Evolutionary conservation across 352 stramenopile genomes (phyloP).

Genomic region (Ophiocytium majus): DNA sequence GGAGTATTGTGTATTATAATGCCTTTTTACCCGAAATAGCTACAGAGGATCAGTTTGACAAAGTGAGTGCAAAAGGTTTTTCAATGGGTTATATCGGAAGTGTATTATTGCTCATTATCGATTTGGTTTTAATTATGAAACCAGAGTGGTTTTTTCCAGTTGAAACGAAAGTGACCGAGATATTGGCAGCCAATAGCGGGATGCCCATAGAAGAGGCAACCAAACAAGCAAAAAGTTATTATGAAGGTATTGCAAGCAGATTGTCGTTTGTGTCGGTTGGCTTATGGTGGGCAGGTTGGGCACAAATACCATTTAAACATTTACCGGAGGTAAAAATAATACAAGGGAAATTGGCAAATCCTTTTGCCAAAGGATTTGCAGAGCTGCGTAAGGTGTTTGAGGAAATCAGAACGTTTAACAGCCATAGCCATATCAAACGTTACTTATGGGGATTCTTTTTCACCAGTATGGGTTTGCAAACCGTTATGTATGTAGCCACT

Average conservation of each 20-base stretch:
- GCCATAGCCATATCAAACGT: not conserved
- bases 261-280: not conserved
- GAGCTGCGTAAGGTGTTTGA: not conserved
- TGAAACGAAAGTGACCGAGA: too few relatives aligned
- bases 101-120: not conserved
- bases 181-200: too few relatives aligned
- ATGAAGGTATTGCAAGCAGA: not conserved
- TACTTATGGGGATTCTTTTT: not conserved
- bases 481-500: not conserved
- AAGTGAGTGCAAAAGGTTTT: constrained; percentile 1
- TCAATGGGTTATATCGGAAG: constrained; percentile 9
- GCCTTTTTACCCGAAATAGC: not conserved
- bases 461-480: not conserved
- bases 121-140: not conserved
- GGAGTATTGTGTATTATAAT: constrained; percentile 5
- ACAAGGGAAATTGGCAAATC: not conserved
- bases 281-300: not conserved
- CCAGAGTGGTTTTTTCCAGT: too few relatives aligned
- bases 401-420: not conserved
- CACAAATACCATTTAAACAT: not conserved
- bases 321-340: not conserved
- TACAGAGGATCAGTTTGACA: not conserved
- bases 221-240: not conserved
- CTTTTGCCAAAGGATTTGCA: not conserved
- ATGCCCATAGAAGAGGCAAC: not conserved